These are phyloP conservation scores for Ceratocystis variospora DNA, from an alignment of 2,329 filamentous ascomycete genomes.

Conservation along the genomic window DNA sequence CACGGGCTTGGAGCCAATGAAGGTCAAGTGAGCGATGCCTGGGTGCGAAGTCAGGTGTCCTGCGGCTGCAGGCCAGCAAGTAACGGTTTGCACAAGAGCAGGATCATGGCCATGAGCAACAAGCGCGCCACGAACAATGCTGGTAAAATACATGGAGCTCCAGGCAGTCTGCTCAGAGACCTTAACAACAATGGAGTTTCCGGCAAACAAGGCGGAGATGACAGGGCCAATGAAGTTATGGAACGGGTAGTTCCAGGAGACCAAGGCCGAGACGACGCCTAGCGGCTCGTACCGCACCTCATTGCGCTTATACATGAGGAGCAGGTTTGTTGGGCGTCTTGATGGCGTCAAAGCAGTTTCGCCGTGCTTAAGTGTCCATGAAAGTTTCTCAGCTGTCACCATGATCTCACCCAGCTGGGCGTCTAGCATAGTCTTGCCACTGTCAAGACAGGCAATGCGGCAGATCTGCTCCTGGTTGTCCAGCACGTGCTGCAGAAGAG, in stretches of 20 bases:
- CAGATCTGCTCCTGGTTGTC: constrained; percentile 84
- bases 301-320: constrained; percentile 94
- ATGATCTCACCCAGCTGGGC: constrained; percentile 88
- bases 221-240: constrained; percentile 89
- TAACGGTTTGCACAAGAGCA: constrained; percentile 67
- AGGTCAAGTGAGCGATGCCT: constrained; percentile 76
- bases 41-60: constrained; percentile 73
- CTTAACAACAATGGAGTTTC: constrained; percentile 86
- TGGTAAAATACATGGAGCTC: constrained; percentile 71
- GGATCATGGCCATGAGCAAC: constrained; percentile 69
- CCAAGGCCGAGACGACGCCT: constrained; percentile 80
- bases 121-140: constrained; percentile 66
- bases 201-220: constrained; percentile 79
- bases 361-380: constrained; percentile 86
- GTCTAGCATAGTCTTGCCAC: constrained; percentile 91
- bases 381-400: constrained; percentile 83
- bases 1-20: constrained; percentile 81
- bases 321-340: constrained; percentile 67
- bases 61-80: constrained; percentile 78
- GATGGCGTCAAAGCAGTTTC: constrained; percentile 64
- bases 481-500: constrained; percentile 68
- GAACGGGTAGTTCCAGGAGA: constrained; percentile 96
- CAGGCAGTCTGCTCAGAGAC: constrained; percentile 91
- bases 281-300: constrained; percentile 82
- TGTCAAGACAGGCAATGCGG: constrained; percentile 74